Evolutionary conservation across 2,329 filamentous ascomycete species (phyloP), one percentile per base, ranked within the genome.

Genomic region (Pseudofabraea citricarpa): DNA sequence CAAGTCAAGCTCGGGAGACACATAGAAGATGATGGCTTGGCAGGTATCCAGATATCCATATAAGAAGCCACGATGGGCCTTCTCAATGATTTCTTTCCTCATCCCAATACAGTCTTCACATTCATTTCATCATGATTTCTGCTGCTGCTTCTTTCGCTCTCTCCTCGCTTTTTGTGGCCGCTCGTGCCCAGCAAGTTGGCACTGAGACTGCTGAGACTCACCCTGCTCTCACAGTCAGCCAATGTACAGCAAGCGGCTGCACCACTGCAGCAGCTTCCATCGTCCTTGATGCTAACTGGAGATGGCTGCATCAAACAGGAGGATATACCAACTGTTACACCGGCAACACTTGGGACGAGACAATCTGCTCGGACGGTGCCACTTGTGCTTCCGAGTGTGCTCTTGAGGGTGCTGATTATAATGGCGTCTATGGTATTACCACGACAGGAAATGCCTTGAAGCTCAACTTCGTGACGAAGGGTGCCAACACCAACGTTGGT

Each of bases 401-500:
- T 49, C 52, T 78, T 31, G 74, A 78, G 40, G 75, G 75, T 47
- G 73, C 74, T 35, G 71, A 77, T 50, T 79, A 79, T 56, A 43
- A 61, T 4, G 57, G 53, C 36, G 76, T 72, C 24, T 77, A 78
- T 44, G 75, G 78, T 52, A 74, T 81, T 56, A 73, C 67, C 40
- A 70, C 77, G 46, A 71, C 67, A 56, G 71, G 70, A 51, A 68
- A 73, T 57, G 60, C 71, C 45, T 64, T 82, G 51, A 74, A 65
- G 54, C 66, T 82, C 54, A 72, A 73, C 61, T 80, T 81, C 55
- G 75, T 81, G 48, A n/a, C n/a, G n/a, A n/a, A n/a, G n/a, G n/a
- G n/a, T n/a, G 80, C 75, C 49, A 67, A 74, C 54, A 65, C 69
- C 54, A 76, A 75, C 57, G 57, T 75, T 36, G 72, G 73, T 27